A percentile compares a stretch with the other conserved stretches of the same genome.
phyloP scores from a whole-genome alignment of 441 rosid genomes.

The Aleurites moluccanus region DNA sequence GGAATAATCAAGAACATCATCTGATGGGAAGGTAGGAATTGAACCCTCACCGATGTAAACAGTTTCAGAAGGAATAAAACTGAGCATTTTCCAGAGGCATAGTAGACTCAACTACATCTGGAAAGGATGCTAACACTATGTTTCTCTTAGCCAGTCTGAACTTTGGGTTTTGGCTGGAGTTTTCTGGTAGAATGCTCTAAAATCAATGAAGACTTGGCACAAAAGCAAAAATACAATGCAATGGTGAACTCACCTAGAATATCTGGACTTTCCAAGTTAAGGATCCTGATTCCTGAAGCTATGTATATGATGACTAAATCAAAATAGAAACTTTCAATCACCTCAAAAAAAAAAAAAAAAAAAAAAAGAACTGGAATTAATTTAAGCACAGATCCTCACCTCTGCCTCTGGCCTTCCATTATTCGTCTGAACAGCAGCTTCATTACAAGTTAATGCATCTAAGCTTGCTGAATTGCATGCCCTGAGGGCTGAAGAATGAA shows the following conservation, averaged over 20 bases:
- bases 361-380: too few relatives aligned
- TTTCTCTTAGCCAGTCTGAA: conserved; percentile 29
- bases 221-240: conserved; percentile 20
- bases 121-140: conserved; percentile 10
- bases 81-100: conserved; percentile 24
- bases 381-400: conserved; percentile 43
- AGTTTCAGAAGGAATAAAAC: conserved; percentile 32
- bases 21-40: conserved; percentile 37
- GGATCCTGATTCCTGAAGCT: conserved; percentile 42
- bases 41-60: conserved; percentile 32
- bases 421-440: conserved; percentile 26
- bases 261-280: conserved; percentile 41
- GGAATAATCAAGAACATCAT: too few relatives aligned
- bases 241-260: conserved; percentile 32
- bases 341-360: background rate
- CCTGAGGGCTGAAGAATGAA: conserved; percentile 15
- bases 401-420: conserved; percentile 32
- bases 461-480: conserved; percentile 7
- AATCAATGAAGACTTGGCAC: conserved; percentile 19
- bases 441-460: conserved; percentile 19
- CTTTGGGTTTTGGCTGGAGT: conserved; percentile 48
- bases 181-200: conserved; percentile 45
- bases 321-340: conserved; percentile 5
- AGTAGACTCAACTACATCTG: conserved; percentile 31
- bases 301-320: conserved; percentile 24